Evolutionary conservation across 2,329 filamentous ascomycete genomes (phyloP).

Genomic region (Fusarium illudens): DNA sequence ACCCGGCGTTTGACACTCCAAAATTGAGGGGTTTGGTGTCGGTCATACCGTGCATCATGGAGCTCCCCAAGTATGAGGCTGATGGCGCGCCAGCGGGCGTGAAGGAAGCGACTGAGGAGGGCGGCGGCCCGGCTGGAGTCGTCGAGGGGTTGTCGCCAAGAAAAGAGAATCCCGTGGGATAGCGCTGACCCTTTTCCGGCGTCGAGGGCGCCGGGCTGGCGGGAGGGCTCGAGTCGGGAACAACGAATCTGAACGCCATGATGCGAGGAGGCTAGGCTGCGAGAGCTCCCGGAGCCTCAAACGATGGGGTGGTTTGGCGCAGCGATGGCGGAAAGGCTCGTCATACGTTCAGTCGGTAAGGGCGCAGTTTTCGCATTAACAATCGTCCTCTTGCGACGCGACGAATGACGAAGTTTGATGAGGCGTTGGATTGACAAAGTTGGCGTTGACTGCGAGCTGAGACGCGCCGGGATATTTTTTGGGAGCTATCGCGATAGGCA

Average conservation of each 20-base stretch:
- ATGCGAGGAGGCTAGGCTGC: conserved; percentile 27
- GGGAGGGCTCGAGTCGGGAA: conserved; percentile 55
- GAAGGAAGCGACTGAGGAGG: conserved; percentile 62
- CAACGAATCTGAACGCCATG: conserved; percentile 54
- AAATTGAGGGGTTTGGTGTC: conserved; percentile 53
- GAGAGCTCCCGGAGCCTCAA: conserved; percentile 30
- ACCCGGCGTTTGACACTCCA: conserved; percentile 40
- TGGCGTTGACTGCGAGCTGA: conserved; percentile 18
- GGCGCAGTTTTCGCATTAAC: conserved; percentile 22
- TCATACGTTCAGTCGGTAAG: conserved; percentile 10
- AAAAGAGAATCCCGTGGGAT: conserved; percentile 48
- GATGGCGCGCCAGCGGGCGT: conserved; percentile 66
- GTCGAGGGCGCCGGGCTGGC: conserved; percentile 58
- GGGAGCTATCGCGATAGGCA: conserved; percentile 43
- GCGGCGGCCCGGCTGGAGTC: conserved; percentile 61
- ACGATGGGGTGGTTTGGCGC: conserved; percentile 17
- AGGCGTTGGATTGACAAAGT: conserved; percentile 26
- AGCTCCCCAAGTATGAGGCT: conserved; percentile 63
- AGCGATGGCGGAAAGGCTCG: conserved; percentile 1
- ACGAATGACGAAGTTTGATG: conserved; percentile 23
- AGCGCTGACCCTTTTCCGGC: conserved; percentile 53
- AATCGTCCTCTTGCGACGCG: conserved; percentile 14
- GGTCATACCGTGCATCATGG: conserved; percentile 56
- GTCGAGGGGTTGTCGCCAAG: conserved; percentile 59
- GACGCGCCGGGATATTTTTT: conserved; percentile 42